Evolutionary conservation across 176 grass and related monocot genomes (phyloP).

Genomic region (Eragrostis nindensis): DNA sequence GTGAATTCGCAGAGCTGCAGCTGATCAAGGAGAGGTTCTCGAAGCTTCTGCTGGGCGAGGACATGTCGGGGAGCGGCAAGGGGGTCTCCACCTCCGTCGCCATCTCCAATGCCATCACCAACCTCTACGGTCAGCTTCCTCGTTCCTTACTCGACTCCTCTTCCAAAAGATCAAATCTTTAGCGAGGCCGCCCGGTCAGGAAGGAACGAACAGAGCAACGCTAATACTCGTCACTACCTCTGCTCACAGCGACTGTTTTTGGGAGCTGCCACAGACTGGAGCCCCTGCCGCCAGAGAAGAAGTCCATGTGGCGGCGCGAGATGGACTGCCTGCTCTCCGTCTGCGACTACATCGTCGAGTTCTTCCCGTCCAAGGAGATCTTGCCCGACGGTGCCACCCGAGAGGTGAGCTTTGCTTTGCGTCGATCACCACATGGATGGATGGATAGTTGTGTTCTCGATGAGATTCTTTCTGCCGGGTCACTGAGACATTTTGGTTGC

Average conservation of each 20-base stretch:
- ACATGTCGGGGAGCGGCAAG: conserved; percentile 93
- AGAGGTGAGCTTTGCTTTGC: conserved; percentile 36
- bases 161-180: not conserved
- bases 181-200: too few relatives aligned
- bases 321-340: conserved; percentile 89
- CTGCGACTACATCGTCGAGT: conserved; percentile 85
- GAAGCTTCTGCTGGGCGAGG: conserved; percentile 88
- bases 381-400: conserved; percentile 58
- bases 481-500: not conserved
- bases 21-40: conserved; percentile 84
- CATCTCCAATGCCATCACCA: conserved; percentile 96
- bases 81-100: conserved; percentile 80
- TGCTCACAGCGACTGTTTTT: conserved; percentile 80
- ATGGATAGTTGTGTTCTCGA: not conserved
- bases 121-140: conserved; percentile 69
- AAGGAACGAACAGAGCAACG: not conserved
- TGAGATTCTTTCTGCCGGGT: not conserved
- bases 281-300: conserved; percentile 69
- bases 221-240: conserved; percentile 5
- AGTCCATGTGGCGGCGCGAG: conserved; percentile 82
- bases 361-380: conserved; percentile 72
- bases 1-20: conserved; percentile 65
- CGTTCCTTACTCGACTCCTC: not conserved
- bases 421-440: not conserved
- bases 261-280: conserved; percentile 82